Evolutionary conservation across 169 alveolate species (phyloP).

Genomic region (Eimeria falciformis): DNA sequence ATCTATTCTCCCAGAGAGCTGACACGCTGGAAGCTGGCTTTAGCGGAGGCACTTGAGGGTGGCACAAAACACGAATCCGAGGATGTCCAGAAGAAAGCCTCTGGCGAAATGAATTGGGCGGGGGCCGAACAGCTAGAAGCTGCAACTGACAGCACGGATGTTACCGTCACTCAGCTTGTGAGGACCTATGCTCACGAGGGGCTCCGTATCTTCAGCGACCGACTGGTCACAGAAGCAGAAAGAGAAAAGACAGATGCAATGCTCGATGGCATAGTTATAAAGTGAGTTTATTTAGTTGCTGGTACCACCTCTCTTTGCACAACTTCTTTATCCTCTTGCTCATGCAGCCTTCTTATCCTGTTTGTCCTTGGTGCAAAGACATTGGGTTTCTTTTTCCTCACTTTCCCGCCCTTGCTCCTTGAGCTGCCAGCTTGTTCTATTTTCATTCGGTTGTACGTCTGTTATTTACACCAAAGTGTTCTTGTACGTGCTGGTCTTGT

Average conservation of each 20-base stretch:
- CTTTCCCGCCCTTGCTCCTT: no score
- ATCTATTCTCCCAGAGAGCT: conserved; percentile 98
- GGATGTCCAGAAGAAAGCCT: neutral
- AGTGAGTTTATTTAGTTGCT: conserved; percentile 73
- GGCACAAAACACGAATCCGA: conserved; percentile 17
- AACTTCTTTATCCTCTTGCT: neutral
- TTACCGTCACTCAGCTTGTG: conserved; percentile 85
- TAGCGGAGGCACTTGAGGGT: conserved; percentile 74
- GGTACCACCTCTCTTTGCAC: no score
- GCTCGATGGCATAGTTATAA: conserved; percentile 91
- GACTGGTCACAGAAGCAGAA: conserved; percentile 95
- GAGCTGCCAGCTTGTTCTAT: no score
- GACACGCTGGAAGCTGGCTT: conserved; percentile 95
- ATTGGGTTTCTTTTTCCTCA: no score
- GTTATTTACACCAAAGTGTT: no score
- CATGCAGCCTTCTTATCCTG: neutral
- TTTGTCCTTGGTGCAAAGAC: neutral
- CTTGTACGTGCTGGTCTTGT: no score
- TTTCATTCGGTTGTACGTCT: no score
- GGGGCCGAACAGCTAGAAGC: neutral
- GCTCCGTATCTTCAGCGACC: conserved; percentile 96
- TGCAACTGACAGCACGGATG: conserved; percentile 23
- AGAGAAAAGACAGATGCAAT: conserved; percentile 95
- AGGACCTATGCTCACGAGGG: conserved; percentile 97
- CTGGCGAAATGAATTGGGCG: conserved; percentile 21